These are phyloP conservation scores for Sarocladiaceae sp. DNA, from an alignment of 2,329 filamentous ascomycete species.

Conservation along the genomic window DNA sequence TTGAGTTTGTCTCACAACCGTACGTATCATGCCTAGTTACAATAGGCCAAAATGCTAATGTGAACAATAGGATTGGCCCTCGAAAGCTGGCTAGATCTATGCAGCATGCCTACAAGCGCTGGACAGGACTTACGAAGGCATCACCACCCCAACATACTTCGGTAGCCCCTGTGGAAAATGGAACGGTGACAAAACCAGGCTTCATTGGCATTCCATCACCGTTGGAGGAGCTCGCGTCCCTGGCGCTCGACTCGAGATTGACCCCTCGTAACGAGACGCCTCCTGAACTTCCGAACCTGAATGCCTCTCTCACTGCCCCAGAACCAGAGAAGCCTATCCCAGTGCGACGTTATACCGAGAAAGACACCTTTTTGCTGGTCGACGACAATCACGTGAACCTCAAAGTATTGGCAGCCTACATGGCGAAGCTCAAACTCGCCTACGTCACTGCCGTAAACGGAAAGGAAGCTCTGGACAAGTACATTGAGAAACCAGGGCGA, in stretches of 20 bases:
- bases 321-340: not conserved
- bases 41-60: not conserved
- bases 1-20: slow-evolving; percentile 35
- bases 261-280: slow-evolving; percentile 1
- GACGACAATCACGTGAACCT: slow-evolving; percentile 41
- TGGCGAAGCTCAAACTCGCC: slow-evolving; percentile 35
- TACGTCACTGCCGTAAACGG: slow-evolving; percentile 42
- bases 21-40: slow-evolving; percentile 16
- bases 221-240: slow-evolving; percentile 5
- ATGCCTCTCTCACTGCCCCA: not conserved
- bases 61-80: slow-evolving; percentile 25
- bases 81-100: slow-evolving; percentile 30
- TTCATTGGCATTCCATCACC: slow-evolving; percentile 4
- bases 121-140: slow-evolving; percentile 15
- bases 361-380: slow-evolving; percentile 29
- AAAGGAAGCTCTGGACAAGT: slow-evolving; percentile 41
- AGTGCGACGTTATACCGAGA: not conserved
- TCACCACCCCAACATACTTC: not conserved
- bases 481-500: slow-evolving; percentile 19
- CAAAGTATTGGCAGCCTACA: slow-evolving; percentile 36
- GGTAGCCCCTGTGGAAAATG: not conserved
- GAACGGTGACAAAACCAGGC: not conserved
- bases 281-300: not conserved
- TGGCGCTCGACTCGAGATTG: slow-evolving; percentile 1
- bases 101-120: slow-evolving; percentile 18